Evolutionary conservation across 2,329 filamentous ascomycete species (phyloP).

Genomic region (Clarireedia monteithiana): DNA sequence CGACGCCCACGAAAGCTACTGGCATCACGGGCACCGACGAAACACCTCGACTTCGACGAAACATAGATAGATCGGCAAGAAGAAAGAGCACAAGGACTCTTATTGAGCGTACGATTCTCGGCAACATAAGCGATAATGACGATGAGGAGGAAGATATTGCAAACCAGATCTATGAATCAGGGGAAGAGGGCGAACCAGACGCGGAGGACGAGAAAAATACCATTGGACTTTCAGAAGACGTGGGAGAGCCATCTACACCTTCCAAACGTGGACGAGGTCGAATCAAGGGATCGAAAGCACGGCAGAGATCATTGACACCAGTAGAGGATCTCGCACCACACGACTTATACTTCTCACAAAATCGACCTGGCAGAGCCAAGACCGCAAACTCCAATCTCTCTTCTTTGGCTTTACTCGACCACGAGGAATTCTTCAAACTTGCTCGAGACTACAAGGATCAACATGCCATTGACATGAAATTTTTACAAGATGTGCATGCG

Average conservation of each 20-base stretch:
- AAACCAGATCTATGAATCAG: constrained; percentile 57
- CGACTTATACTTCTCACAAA: constrained; percentile 91
- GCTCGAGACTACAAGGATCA: constrained; percentile 55
- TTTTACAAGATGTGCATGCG: constrained; percentile 66
- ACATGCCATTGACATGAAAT: constrained; percentile 61
- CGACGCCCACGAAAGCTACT: constrained; percentile 23
- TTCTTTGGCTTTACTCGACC: constrained; percentile 68
- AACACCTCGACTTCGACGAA: constrained; percentile 24
- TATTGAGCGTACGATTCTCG: constrained; percentile 62
- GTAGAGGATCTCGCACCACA: constrained; percentile 77
- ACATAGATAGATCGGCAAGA: constrained; percentile 74
- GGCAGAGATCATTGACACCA: constrained; percentile 43
- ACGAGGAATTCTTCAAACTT: constrained; percentile 82
- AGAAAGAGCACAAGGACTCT: constrained; percentile 75
- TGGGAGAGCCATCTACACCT: constrained; percentile 36
- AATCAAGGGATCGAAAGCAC: constrained; percentile 38
- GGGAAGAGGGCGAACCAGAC: constrained; percentile 38
- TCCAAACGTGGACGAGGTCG: constrained; percentile 43
- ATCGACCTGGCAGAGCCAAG: constrained; percentile 70
- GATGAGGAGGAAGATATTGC: constrained; percentile 61
- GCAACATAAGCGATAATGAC: constrained; percentile 61
- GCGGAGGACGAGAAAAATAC: constrained; percentile 29
- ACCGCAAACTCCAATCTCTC: constrained; percentile 82
- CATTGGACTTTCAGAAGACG: constrained; percentile 27
- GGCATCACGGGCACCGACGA: constrained; percentile 12